Percentiles rank a stretch among this genome's conserved stretches.
Conservation (phyloP, 495 filamentous ascomycete genomes). For the Glonium stellatum region DNA sequence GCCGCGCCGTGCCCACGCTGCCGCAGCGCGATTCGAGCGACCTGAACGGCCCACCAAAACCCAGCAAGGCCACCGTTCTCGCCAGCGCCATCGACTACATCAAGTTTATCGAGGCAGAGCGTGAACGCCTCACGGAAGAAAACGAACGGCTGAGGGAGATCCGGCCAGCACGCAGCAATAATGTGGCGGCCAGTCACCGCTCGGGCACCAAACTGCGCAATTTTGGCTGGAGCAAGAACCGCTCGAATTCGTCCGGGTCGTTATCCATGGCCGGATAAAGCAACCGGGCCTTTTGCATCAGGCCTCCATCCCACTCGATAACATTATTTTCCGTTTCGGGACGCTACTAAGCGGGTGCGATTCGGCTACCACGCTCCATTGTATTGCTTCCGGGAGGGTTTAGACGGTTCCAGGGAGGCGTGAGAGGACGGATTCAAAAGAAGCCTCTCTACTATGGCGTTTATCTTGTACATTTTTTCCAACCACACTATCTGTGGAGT, state of each 20-base stretch:
- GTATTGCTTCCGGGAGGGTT: neutral
- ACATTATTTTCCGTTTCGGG: too few relatives aligned
- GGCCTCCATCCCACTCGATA: too few relatives aligned
- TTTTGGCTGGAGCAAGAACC: neutral
- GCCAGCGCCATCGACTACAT: slow-evolving; percentile 29
- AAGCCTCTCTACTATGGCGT: too few relatives aligned
- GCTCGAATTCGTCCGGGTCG: neutral
- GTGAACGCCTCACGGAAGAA: slow-evolving; percentile 17
- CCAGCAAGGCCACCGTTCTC: slow-evolving; percentile 28
- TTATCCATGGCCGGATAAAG: neutral
- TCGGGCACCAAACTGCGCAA: neutral
- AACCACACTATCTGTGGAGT: too few relatives aligned
- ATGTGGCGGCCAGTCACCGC: neutral
- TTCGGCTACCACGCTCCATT: neutral
- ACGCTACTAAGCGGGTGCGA: too few relatives aligned
- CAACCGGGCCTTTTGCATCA: too few relatives aligned
- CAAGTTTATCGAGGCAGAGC: slow-evolving; percentile 22
- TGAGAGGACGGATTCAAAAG: too few relatives aligned
- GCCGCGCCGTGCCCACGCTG: slow-evolving; percentile 24
- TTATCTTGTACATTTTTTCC: too few relatives aligned
- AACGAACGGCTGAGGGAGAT: slow-evolving; percentile 14
- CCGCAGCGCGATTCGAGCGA: slow-evolving; percentile 20
- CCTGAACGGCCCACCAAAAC: slow-evolving; percentile 18
- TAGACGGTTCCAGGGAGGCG: too few relatives aligned
- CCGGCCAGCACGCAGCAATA: neutral